These are phyloP conservation scores for Septoria petroselini DNA, from an alignment of 2,329 filamentous ascomycete genomes.

Conservation along the genomic window DNA sequence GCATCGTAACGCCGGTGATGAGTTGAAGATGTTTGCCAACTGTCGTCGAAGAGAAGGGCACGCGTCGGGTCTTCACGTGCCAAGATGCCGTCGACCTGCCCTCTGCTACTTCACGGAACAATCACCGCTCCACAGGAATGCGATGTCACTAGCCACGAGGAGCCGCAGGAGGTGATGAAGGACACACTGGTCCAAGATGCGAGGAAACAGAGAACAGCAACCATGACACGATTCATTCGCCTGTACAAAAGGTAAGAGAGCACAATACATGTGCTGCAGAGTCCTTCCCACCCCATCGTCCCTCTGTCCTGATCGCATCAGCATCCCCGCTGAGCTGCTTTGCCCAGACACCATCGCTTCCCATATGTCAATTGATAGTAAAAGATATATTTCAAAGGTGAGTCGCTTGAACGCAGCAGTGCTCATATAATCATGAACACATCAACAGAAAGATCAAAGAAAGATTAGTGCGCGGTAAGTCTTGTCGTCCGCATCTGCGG, in stretches of 20 bases:
- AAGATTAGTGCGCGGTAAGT: conserved; percentile 11
- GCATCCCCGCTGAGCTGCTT: conserved; percentile 3
- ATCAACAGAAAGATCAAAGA: conserved; percentile 5
- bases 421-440: not conserved
- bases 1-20: too few species aligned
- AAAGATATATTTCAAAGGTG: conserved; percentile 5
- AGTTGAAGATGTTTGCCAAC: too few species aligned
- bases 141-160: too few species aligned
- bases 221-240: conserved; percentile 7
- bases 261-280: conserved; percentile 3
- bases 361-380: conserved; percentile 2
- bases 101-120: too few species aligned
- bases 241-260: conserved; percentile 4
- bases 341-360: conserved; percentile 9
- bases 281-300: not conserved
- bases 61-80: too few species aligned
- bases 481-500: conserved; percentile 18
- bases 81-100: too few species aligned
- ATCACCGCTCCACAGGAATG: too few species aligned
- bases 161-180: too few species aligned
- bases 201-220: conserved; percentile 6
- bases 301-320: not conserved
- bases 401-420: conserved; percentile 10
- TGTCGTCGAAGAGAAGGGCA: too few species aligned
- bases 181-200: too few species aligned